phyloP scores from a whole-genome alignment of 2,329 filamentous ascomycete species.

The Fonsecaea erecta region DNA sequence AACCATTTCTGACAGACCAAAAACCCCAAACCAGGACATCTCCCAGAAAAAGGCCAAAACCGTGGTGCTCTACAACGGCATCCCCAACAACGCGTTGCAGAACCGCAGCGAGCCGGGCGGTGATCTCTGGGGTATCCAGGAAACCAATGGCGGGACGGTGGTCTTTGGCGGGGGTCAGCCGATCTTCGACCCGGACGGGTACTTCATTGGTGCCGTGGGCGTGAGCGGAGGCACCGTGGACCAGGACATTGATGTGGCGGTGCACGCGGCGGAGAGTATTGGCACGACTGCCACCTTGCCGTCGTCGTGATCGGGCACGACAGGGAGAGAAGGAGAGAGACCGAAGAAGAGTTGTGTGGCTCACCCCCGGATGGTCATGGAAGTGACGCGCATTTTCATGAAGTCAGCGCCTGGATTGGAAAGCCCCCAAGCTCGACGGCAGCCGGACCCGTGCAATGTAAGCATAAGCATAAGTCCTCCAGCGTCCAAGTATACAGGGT shows the following conservation, averaged over 20 bases:
- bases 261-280: constrained; percentile 14
- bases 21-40: constrained; percentile 23
- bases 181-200: constrained; percentile 24
- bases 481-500: background rate
- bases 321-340: no score
- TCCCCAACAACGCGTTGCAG: constrained; percentile 17
- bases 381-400: background rate
- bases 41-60: constrained; percentile 33
- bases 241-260: constrained; percentile 26
- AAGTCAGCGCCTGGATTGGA: background rate
- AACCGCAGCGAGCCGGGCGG: constrained; percentile 27
- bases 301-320: background rate
- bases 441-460: background rate
- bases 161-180: constrained; percentile 33
- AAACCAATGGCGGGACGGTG: constrained; percentile 31
- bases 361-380: background rate
- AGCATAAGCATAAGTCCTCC: background rate
- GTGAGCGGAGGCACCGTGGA: constrained; percentile 29
- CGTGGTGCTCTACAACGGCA: constrained; percentile 29
- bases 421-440: background rate
- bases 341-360: background rate
- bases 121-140: constrained; percentile 25
- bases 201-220: constrained; percentile 31
- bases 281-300: constrained; percentile 1
- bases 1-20: constrained; percentile 6